phyloP scores from a whole-genome alignment of 257 asterid genomes.

The Ehretia macrophylla region DNA sequence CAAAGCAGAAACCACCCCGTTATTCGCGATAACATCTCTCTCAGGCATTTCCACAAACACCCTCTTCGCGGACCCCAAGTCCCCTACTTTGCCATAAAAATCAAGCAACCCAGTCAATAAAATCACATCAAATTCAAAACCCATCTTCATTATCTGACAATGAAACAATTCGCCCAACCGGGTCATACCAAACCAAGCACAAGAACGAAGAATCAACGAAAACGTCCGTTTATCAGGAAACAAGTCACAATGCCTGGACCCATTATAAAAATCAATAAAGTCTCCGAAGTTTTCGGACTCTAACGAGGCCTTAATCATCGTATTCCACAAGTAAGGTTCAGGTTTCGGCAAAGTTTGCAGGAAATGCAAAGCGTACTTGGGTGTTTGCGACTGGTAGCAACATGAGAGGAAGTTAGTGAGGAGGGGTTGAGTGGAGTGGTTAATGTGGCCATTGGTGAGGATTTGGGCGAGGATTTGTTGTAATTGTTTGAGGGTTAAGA shows the following conservation, averaged over 20 bases:
- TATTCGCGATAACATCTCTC: constrained; percentile 27
- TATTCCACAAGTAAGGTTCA: constrained; percentile 18
- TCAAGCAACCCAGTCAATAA: constrained; percentile 27
- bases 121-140: constrained; percentile 27
- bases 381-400: constrained; percentile 12
- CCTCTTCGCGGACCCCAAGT: constrained; percentile 16
- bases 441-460: constrained; percentile 15
- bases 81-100: constrained; percentile 26
- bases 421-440: constrained; percentile 7
- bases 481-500: constrained; percentile 4
- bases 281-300: constrained; percentile 4
- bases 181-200: constrained; percentile 8
- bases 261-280: constrained; percentile 18
- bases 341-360: constrained; percentile 14
- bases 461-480: constrained; percentile 32
- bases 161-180: constrained; percentile 24
- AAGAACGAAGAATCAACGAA: constrained; percentile 26
- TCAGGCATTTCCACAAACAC: constrained; percentile 30
- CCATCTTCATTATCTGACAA: constrained; percentile 19
- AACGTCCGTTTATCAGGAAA: constrained; percentile 10
- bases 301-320: constrained; percentile 22
- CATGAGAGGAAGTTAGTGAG: constrained; percentile 15
- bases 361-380: constrained; percentile 11
- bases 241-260: constrained; percentile 17
- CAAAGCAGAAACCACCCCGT: constrained; percentile 23